Evolutionary conservation across 2,329 filamentous ascomycete species (phyloP).

Genomic region (Colletotrichum aenigma): DNA sequence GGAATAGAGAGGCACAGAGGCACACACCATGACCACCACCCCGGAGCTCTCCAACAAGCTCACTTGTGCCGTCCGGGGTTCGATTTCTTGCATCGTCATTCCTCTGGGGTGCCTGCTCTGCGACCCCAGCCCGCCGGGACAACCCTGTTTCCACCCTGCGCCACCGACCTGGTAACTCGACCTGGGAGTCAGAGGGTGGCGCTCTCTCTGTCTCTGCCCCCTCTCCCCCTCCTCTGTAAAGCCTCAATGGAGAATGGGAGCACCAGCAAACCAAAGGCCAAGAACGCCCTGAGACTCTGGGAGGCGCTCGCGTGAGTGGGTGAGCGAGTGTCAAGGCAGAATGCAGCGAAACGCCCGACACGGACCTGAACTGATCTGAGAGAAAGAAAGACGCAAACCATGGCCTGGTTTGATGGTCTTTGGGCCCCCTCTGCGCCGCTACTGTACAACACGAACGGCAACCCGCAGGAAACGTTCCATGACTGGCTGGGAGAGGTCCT

Average conservation of each 20-base stretch:
- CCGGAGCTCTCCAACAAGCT: background rate
- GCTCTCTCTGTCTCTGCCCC: background rate
- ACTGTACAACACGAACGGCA: background rate
- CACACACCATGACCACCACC: background rate
- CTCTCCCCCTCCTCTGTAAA: background rate
- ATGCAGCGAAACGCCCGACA: background rate
- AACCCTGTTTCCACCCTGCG: background rate
- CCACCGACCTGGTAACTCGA: constrained; percentile 9
- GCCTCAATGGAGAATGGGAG: background rate
- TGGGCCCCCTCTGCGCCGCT: background rate
- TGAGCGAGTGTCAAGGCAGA: background rate
- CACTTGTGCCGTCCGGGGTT: background rate
- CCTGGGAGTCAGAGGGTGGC: background rate
- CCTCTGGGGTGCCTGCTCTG: background rate
- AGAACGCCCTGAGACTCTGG: background rate
- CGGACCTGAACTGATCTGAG: background rate
- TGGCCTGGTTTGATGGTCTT: background rate
- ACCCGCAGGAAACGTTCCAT: background rate
- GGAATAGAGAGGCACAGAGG: background rate
- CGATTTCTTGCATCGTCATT: constrained; percentile 15
- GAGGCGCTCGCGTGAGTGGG: background rate
- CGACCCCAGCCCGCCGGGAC: background rate
- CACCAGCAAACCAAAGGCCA: background rate
- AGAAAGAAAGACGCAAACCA: background rate
- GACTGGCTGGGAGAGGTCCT: background rate